These are phyloP conservation scores for Phytophthora gonapodyides DNA, from an alignment of 352 stramenopile genomes.

Conservation along the genomic window DNA sequence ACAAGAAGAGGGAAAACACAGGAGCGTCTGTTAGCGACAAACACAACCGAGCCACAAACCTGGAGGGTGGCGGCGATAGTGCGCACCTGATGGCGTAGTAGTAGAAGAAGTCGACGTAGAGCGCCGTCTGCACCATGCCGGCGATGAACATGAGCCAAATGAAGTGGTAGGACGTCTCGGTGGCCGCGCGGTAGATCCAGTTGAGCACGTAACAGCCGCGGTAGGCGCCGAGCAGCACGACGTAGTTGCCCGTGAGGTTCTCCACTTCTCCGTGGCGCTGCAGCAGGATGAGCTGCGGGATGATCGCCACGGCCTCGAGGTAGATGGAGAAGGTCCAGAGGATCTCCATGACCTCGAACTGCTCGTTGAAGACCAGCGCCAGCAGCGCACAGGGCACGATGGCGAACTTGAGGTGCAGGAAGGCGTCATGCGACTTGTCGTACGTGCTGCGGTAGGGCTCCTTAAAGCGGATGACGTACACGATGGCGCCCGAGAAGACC, in stretches of 20 bases:
- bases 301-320: constrained; percentile 98
- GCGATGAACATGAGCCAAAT: constrained; percentile 99
- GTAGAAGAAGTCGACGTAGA: constrained; percentile 99
- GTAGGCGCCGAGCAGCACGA: constrained; percentile 98
- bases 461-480: constrained; percentile 98
- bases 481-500: constrained; percentile 94
- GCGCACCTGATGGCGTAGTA: constrained; percentile 96
- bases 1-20: constrained; percentile 15
- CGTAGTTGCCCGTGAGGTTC: constrained; percentile 99
- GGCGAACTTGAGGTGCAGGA: constrained; percentile 98
- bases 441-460: constrained; percentile 98
- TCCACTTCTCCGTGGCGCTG: constrained; percentile 98
- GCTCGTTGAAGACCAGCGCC: constrained; percentile 95
- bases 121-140: constrained; percentile 97
- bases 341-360: constrained; percentile 92
- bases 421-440: constrained; percentile 99
- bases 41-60: not conserved
- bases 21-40: constrained; percentile 2
- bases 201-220: constrained; percentile 99
- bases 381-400: constrained; percentile 95
- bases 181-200: constrained; percentile 98
- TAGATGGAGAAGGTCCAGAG: constrained; percentile 99
- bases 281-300: constrained; percentile 99
- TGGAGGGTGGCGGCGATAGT: not conserved
- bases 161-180: constrained; percentile 97